A percentile compares a stretch with the other conserved stretches of the same genome.
phyloP scores from a whole-genome alignment of 1,284 basidiomycete genomes.

The Rhodotorula sp. region DNA sequence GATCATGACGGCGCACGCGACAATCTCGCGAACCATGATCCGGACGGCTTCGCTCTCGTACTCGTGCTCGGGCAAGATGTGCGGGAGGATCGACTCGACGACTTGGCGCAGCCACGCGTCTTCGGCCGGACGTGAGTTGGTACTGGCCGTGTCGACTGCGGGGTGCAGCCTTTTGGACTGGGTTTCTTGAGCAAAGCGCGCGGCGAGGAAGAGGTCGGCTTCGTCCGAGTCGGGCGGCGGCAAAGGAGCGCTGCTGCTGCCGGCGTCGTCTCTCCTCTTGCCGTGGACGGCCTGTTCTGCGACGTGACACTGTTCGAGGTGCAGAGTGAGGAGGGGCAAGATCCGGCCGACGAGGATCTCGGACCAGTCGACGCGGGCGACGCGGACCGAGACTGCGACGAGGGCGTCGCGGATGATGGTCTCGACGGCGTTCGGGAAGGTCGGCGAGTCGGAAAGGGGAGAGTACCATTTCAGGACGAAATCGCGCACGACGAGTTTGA shows the following conservation, averaged over 20 bases:
- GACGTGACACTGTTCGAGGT: conserved; percentile 79
- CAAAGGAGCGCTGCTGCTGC: too few relatives aligned
- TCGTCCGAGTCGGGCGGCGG: conserved; percentile 66
- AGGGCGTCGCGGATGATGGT: conserved; percentile 67
- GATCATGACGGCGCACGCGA: conserved; percentile 74
- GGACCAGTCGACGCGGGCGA: conserved; percentile 67
- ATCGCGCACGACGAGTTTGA: conserved; percentile 73
- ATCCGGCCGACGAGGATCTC: conserved; percentile 76
- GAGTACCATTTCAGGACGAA: conserved; percentile 84
- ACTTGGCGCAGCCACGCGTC: conserved; percentile 75
- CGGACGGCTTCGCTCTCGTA: conserved; percentile 66
- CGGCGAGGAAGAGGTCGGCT: conserved; percentile 76
- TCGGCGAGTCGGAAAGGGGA: conserved; percentile 74
- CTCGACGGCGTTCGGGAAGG: conserved; percentile 83
- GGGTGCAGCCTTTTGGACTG: conserved; percentile 60
- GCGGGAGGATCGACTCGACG: conserved; percentile 66
- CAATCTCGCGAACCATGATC: conserved; percentile 75
- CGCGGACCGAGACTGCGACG: conserved; percentile 59
- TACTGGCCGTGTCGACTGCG: conserved; percentile 77
- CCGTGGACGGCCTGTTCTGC: conserved; percentile 68
- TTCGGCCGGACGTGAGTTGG: conserved; percentile 82
- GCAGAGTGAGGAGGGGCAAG: conserved; percentile 78
- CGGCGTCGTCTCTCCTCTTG: neutral
- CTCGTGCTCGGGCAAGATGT: conserved; percentile 71
- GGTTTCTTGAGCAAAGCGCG: conserved; percentile 60